A percentile compares a stretch with the other conserved stretches of the same genome.
Evolutionary conservation across 176 grass and related monocot genomes (phyloP).

Genomic region (barley (Hordeum vulgare)): DNA sequence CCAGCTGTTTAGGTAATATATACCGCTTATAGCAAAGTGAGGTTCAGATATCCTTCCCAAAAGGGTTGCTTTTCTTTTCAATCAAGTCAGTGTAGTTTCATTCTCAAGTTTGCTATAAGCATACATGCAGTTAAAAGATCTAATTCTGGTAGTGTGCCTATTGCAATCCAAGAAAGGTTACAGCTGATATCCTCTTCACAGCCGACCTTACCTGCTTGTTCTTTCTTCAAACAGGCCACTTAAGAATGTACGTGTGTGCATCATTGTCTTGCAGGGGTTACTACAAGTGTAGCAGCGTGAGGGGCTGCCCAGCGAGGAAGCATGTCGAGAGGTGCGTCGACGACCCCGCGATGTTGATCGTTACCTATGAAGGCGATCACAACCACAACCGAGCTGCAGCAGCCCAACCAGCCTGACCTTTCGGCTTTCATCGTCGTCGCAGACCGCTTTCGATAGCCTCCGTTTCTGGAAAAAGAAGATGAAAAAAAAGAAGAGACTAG

Average conservation of each 20-base stretch:
- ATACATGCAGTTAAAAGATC: neutral
- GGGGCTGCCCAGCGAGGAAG: conserved; percentile 85
- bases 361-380: conserved; percentile 93
- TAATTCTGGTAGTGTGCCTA: conserved; percentile 8
- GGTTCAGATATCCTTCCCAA: neutral
- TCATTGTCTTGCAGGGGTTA: conserved; percentile 58
- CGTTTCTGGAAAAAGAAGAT: conserved; percentile 1
- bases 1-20: neutral
- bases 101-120: conserved; percentile 1
- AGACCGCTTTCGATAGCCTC: neutral
- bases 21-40: neutral
- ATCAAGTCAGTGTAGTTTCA: neutral
- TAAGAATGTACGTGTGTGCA: neutral
- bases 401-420: conserved; percentile 39
- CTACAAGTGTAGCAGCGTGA: conserved; percentile 92
- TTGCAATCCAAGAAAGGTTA: conserved; percentile 20
- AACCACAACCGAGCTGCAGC: conserved; percentile 41
- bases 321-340: conserved; percentile 87
- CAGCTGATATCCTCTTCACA: neutral
- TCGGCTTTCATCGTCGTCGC: neutral
- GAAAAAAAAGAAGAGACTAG: conserved; percentile 22
- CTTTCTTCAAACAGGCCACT: conserved; percentile 6
- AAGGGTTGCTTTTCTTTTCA: neutral
- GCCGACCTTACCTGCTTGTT: neutral
- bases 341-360: conserved; percentile 82